A percentile compares a stretch with the other conserved stretches of the same genome.
Evolutionary conservation across 192 early-diverging fungal genomes (phyloP).

Genomic region (Linnemannia hyalina): DNA sequence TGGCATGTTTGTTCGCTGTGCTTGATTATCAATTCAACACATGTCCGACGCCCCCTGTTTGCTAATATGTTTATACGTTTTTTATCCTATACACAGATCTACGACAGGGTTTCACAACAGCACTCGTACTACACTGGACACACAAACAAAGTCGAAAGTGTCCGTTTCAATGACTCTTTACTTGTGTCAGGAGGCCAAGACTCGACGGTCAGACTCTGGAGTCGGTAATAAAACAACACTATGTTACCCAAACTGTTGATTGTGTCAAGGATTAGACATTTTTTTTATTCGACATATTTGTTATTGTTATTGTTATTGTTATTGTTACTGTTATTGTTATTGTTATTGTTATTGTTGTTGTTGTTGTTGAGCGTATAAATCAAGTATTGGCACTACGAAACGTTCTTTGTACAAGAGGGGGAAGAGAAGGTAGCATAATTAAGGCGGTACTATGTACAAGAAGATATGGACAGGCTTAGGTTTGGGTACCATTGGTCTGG

Average conservation of each 20-base stretch:
- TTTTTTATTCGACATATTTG: not conserved
- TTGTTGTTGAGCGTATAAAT: not conserved
- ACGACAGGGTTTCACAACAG: conserved; percentile 77
- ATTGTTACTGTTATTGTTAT: not conserved
- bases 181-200: conserved; percentile 73
- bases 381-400: not conserved
- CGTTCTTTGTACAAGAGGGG: not conserved
- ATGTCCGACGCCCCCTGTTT: not conserved
- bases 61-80: not conserved
- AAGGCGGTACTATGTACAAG: not conserved
- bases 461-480: too few species aligned
- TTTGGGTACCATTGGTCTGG: not conserved
- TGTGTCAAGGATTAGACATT: not conserved
- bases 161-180: conserved; percentile 59
- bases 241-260: not conserved
- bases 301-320: not conserved
- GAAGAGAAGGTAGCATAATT: too few species aligned
- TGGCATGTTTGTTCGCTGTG: not conserved
- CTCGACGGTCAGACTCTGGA: conserved; percentile 77
- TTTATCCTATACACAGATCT: conserved; percentile 58
- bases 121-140: conserved; percentile 65
- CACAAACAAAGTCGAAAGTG: conserved; percentile 58
- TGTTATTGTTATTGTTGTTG: not conserved
- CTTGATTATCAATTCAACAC: not conserved
- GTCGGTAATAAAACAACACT: conserved; percentile 44